Base-by-base conservation (phyloP, 2,329 filamentous ascomycete species). In the Trichoderma endophyticum region DNA sequence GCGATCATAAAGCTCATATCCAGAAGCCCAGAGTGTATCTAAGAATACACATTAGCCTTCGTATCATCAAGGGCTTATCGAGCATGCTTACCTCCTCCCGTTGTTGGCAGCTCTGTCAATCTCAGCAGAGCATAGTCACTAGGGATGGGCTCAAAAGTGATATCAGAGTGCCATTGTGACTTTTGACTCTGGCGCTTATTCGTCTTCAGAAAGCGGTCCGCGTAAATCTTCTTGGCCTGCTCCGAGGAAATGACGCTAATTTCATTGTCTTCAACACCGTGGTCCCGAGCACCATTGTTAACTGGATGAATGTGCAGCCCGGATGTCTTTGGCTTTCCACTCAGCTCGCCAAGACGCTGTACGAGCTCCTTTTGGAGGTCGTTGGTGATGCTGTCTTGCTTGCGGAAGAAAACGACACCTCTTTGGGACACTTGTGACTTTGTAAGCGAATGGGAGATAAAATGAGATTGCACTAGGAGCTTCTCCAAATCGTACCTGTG, bases 121-220 rank as follows among this genome's bases (percentile, higher is more conserved):
- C 88, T 85, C n/a, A 92, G 82, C 30, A 85, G 86, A 0, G 89
- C 86, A 77, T 90, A 91, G 76, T 91, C 89, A 1, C 86, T 84
- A 0, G 89, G 88, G 0, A 86, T 82, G 8, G 54, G 59, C 28
- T 66, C 56, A 59, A 74, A 78, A 62, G 65, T 79, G 75, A 91
- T 90, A 71, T 91, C 88, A 84, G 75, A 85, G 77, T 74, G 85
- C 85, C 74, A 86, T 74, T 77, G 83, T n/a, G 48, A 32, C 48
- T 71, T 71, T 59, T 71, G 69, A 2, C 67, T 70, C 48, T 70
- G 67, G 9, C 43, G 67, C 26, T 67, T 71, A 7, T 34, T 71
- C 1, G 51, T 32, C 76, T 78, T 78, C 3, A 85, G 85, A 68
- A 84, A 84, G 26, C 84, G 82, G 75, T 86, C 84, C 65, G 84